phyloP scores from a whole-genome alignment of 306 rosid genomes.

The Lablab purpureus region DNA sequence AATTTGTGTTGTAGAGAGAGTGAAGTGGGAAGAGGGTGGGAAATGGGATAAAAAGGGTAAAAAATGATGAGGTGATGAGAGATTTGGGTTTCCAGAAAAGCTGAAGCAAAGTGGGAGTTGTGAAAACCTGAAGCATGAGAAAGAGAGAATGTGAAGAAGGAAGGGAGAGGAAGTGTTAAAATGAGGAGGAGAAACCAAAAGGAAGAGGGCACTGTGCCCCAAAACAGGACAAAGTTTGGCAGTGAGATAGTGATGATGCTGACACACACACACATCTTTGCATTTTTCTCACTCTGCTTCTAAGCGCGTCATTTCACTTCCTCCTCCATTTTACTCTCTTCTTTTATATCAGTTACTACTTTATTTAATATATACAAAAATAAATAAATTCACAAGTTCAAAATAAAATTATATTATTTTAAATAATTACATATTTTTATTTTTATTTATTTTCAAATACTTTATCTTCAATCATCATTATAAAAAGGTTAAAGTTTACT shows the following conservation, averaged over 20 bases:
- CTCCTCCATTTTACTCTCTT: too few species aligned
- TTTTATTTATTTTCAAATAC: too few species aligned
- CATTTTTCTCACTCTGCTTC: background rate
- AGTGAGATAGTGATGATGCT: constrained; percentile 35
- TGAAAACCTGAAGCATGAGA: background rate
- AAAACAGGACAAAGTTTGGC: constrained; percentile 77
- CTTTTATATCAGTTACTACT: too few species aligned
- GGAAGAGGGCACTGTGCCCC: constrained; percentile 40
- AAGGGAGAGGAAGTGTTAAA: background rate
- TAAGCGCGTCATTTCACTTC: background rate
- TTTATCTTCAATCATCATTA: too few species aligned
- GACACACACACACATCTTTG: background rate
- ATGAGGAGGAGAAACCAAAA: background rate
- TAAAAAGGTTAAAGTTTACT: too few species aligned
- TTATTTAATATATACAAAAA: too few species aligned
- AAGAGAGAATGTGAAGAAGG: background rate
- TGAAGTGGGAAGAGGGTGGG: background rate
- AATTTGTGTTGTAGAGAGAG: background rate
- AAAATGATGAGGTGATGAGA: constrained; percentile 15
- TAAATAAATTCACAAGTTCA: too few species aligned
- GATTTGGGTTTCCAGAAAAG: constrained; percentile 41
- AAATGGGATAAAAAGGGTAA: background rate
- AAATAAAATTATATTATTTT: too few species aligned
- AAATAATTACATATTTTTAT: too few species aligned
- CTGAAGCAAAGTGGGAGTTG: constrained; percentile 48